A percentile compares a stretch with the other conserved stretches of the same genome.
Evolutionary conservation across 805 yeast genomes (phyloP).

Genomic region (Saccharomycopsis sp.): DNA sequence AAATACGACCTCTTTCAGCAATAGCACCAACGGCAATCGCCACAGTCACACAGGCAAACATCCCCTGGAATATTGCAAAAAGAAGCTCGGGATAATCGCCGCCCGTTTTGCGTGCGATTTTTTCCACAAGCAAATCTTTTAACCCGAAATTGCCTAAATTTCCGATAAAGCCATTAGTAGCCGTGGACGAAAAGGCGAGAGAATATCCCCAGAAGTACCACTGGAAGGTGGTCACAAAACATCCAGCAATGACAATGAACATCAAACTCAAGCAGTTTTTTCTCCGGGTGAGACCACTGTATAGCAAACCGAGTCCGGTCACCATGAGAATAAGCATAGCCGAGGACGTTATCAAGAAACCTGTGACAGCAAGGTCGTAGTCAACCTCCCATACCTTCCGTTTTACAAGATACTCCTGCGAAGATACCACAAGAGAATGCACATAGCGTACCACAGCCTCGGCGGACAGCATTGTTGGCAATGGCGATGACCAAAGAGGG

Average conservation of each 20-base stretch:
- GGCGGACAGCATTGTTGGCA: not conserved
- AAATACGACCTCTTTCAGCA: constrained; percentile 86
- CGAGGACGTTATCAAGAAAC: constrained; percentile 12
- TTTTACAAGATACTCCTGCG: constrained; percentile 1
- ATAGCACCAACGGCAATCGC: constrained; percentile 89
- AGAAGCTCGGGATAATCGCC: constrained; percentile 71
- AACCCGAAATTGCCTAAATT: constrained; percentile 79
- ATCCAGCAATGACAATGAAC: constrained; percentile 70
- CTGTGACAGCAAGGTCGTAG: constrained; percentile 12
- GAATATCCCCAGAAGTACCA: constrained; percentile 99
- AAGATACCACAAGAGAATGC: not conserved
- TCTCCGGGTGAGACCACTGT: constrained; percentile 85
- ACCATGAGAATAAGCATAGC: constrained; percentile 52
- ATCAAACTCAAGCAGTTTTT: constrained; percentile 85
- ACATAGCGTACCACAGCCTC: not conserved
- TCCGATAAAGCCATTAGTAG: constrained; percentile 83
- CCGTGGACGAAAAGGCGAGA: constrained; percentile 73
- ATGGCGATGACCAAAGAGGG: too few relatives aligned
- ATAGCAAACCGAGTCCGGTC: constrained; percentile 89
- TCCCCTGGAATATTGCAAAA: constrained; percentile 81
- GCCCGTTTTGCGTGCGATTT: constrained; percentile 27
- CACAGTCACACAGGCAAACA: constrained; percentile 86
- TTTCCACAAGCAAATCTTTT: constrained; percentile 49
- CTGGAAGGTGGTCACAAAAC: constrained; percentile 70
- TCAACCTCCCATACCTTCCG: constrained; percentile 11